These are phyloP conservation scores for Tylopilus vinaceipallidus DNA, from an alignment of 768 basidiomycete species.

Conservation along the genomic window DNA sequence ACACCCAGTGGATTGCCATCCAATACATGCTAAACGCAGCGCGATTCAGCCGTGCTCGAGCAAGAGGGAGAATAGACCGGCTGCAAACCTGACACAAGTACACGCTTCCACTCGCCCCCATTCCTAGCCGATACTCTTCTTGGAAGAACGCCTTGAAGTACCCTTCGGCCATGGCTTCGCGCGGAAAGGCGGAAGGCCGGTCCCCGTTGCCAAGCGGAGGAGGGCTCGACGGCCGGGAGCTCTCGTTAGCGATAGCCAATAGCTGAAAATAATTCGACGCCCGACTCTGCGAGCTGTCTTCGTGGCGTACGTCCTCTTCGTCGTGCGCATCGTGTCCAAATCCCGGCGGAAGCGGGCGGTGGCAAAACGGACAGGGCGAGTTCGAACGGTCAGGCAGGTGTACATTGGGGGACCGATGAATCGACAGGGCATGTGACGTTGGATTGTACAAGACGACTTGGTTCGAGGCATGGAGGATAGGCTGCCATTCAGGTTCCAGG, in stretches of 20 bases:
- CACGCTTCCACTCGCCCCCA: slow-evolving; percentile 94
- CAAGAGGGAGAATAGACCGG: background rate
- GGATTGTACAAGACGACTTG: slow-evolving; percentile 89
- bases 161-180: slow-evolving; percentile 82
- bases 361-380: slow-evolving; percentile 70
- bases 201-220: slow-evolving; percentile 28
- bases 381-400: slow-evolving; percentile 22
- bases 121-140: slow-evolving; percentile 85
- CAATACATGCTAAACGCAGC: slow-evolving; percentile 62
- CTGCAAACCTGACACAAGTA: slow-evolving; percentile 76
- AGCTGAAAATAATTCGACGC: slow-evolving; percentile 82
- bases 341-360: slow-evolving; percentile 52
- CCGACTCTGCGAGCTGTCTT: slow-evolving; percentile 48
- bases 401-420: slow-evolving; percentile 38
- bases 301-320: slow-evolving; percentile 31
- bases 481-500: slow-evolving; percentile 55
- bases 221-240: slow-evolving; percentile 50
- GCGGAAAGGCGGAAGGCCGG: slow-evolving; percentile 46
- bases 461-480: slow-evolving; percentile 79
- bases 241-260: slow-evolving; percentile 70
- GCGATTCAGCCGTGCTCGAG: slow-evolving; percentile 2
- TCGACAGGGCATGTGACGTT: slow-evolving; percentile 77
- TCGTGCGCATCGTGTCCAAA: slow-evolving; percentile 33
- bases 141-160: slow-evolving; percentile 93
- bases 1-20: slow-evolving; percentile 82